These are phyloP conservation scores for Elsinoe australis DNA, from an alignment of 2,329 filamentous ascomycete genomes.

Conservation along the genomic window DNA sequence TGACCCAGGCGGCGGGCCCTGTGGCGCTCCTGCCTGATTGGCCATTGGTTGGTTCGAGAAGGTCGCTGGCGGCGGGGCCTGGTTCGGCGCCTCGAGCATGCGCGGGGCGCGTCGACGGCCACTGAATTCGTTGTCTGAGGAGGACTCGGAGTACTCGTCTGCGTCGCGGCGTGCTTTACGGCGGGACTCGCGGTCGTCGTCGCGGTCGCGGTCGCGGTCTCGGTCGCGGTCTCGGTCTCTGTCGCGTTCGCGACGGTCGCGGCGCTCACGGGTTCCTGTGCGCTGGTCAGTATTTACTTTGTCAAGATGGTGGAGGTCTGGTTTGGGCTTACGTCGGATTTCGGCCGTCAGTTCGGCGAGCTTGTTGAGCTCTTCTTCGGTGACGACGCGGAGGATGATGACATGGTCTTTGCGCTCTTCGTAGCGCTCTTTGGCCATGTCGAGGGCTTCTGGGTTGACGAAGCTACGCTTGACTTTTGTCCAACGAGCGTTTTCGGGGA, in stretches of 20 bases:
- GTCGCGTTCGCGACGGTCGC: slow-evolving; percentile 21
- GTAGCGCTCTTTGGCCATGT: slow-evolving; percentile 79
- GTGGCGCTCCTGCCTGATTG: background rate
- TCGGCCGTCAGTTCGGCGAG: slow-evolving; percentile 75
- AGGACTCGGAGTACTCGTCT: slow-evolving; percentile 30
- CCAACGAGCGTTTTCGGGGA: slow-evolving; percentile 68
- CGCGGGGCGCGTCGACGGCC: slow-evolving; percentile 25
- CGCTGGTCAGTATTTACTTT: slow-evolving; percentile 23
- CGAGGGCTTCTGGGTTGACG: slow-evolving; percentile 82
- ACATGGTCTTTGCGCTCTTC: slow-evolving; percentile 91
- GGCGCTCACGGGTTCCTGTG: slow-evolving; percentile 20
- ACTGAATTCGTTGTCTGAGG: slow-evolving; percentile 28
- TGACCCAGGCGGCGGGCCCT: background rate
- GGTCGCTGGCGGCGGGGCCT: slow-evolving; percentile 1
- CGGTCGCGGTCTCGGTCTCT: slow-evolving; percentile 25
- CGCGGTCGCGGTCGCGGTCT: slow-evolving; percentile 23
- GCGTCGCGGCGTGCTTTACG: slow-evolving; percentile 22
- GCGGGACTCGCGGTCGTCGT: slow-evolving; percentile 10
- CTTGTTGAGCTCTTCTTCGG: slow-evolving; percentile 80
- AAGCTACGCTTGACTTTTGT: slow-evolving; percentile 84
- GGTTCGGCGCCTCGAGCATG: slow-evolving; percentile 29
- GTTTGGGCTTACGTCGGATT: slow-evolving; percentile 55
- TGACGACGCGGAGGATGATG: slow-evolving; percentile 81
- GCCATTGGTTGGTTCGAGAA: background rate
- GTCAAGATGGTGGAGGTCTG: background rate